Conservation (phyloP, 169 alveolate genomes). For the Cyclospora cayetanensis region DNA sequence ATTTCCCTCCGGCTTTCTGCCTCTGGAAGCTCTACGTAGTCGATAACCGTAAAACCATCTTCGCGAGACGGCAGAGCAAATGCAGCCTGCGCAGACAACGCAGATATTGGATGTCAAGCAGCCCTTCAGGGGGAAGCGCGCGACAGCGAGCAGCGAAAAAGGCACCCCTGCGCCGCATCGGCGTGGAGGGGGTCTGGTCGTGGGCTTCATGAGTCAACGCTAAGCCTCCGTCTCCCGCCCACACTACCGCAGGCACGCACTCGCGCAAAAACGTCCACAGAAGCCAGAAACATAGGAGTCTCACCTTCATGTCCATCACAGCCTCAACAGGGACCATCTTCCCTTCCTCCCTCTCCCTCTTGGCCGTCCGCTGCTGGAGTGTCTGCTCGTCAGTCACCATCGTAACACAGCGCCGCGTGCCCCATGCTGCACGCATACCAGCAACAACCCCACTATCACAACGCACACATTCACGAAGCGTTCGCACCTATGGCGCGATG, state of each 20-base stretch:
- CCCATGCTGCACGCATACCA: slow-evolving; percentile 51
- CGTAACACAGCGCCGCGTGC: slow-evolving; percentile 53
- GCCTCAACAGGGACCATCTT: slow-evolving; percentile 63
- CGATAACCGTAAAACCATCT: slow-evolving; percentile 63
- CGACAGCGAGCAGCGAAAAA: background rate
- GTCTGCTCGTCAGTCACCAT: slow-evolving; percentile 64
- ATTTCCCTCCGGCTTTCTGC: slow-evolving; percentile 35
- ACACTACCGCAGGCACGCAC: background rate
- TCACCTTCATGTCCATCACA: slow-evolving; percentile 66
- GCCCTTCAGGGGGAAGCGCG: background rate
- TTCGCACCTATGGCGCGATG: too few relatives aligned
- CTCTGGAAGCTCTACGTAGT: slow-evolving; percentile 62
- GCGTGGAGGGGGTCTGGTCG: background rate
- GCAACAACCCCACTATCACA: background rate
- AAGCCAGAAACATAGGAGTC: background rate
- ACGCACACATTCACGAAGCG: too few relatives aligned
- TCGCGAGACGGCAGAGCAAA: slow-evolving; percentile 33
- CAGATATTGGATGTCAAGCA: background rate
- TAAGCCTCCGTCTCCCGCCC: background rate
- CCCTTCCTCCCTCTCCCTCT: slow-evolving; percentile 67
- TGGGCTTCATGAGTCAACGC: background rate
- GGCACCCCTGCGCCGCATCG: background rate
- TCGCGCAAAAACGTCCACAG: background rate
- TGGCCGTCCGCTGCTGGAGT: slow-evolving; percentile 60
- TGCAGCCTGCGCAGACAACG: slow-evolving; percentile 71